phyloP scores from a whole-genome alignment of 768 basidiomycete genomes.

The Boletales sp. region DNA sequence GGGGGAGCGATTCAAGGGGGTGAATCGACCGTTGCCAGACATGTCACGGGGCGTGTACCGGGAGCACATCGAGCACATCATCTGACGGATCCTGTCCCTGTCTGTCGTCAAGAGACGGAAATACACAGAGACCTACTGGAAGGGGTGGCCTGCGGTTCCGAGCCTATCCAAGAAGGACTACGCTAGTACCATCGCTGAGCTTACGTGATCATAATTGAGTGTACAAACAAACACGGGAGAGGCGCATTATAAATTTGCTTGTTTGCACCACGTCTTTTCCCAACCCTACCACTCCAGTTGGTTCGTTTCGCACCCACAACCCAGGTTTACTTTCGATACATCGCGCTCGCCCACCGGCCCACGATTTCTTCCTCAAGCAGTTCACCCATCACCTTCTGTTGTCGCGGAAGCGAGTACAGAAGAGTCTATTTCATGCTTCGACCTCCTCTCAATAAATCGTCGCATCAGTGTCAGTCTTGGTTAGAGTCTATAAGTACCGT shows the following conservation, averaged over 20 bases:
- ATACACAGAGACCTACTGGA: no score
- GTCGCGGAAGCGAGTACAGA: constrained; percentile 29
- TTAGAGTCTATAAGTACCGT: constrained; percentile 54
- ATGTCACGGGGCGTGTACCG: no score
- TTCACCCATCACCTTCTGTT: constrained; percentile 29
- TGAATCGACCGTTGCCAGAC: background rate
- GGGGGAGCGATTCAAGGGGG: background rate
- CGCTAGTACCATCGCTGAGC: background rate
- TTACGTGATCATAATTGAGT: background rate
- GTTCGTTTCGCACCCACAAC: constrained; percentile 5
- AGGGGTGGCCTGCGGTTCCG: no score
- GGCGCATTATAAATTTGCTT: constrained; percentile 23
- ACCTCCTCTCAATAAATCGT: constrained; percentile 72
- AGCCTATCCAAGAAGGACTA: background rate
- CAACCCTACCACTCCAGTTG: background rate
- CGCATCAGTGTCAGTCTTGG: constrained; percentile 57
- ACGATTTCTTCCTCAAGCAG: constrained; percentile 28
- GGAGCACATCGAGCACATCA: no score
- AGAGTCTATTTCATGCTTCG: constrained; percentile 78
- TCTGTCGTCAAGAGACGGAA: background rate
- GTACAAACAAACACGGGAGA: constrained; percentile 24
- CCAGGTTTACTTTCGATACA: background rate
- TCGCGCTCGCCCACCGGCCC: constrained; percentile 11
- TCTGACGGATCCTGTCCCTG: background rate
- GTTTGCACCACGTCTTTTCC: background rate